phyloP scores from a whole-genome alignment of 2,329 filamentous ascomycete genomes.

The Diplodia scrobiculata region DNA sequence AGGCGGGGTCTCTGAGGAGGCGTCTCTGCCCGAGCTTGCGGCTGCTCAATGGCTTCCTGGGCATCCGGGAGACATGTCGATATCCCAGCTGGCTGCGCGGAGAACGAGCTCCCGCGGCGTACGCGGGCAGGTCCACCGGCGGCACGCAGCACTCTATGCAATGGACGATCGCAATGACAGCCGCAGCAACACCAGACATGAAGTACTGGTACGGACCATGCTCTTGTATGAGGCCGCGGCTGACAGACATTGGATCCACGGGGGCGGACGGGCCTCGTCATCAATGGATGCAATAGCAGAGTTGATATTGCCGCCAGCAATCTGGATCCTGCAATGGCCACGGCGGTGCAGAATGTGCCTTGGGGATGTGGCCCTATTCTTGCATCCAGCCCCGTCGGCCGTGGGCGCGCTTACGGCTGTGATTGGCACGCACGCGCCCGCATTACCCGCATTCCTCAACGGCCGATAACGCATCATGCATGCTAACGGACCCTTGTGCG shows the following conservation, averaged over 20 bases:
- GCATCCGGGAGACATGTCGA: not conserved
- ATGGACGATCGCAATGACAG: not conserved
- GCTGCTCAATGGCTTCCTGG: not conserved
- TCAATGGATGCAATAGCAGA: conserved; percentile 7
- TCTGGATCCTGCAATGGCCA: conserved; percentile 8
- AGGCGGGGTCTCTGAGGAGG: not conserved
- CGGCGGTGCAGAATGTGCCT: conserved; percentile 8
- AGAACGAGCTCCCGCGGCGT: not conserved
- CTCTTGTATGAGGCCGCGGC: not conserved
- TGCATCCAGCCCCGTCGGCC: conserved; percentile 8
- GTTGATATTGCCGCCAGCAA: conserved; percentile 8
- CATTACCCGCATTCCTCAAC: conserved; percentile 24
- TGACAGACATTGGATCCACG: conserved; percentile 12
- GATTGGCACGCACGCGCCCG: conserved; percentile 21
- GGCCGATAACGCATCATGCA: conserved; percentile 24
- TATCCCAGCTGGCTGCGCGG: not conserved
- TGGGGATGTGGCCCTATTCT: not conserved
- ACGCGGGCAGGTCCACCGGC: not conserved
- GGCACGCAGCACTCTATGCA: not conserved
- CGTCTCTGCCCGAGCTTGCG: not conserved
- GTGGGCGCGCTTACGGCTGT: not conserved
- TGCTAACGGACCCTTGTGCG: conserved; percentile 7
- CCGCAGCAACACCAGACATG: not conserved
- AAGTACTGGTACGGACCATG: conserved; percentile 1
- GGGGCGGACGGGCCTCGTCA: not conserved